Evolutionary conservation across 371 early-diverging fungal species (phyloP), one percentile per base, ranked within the genome.

Genomic region (Mycotypha africana): DNA sequence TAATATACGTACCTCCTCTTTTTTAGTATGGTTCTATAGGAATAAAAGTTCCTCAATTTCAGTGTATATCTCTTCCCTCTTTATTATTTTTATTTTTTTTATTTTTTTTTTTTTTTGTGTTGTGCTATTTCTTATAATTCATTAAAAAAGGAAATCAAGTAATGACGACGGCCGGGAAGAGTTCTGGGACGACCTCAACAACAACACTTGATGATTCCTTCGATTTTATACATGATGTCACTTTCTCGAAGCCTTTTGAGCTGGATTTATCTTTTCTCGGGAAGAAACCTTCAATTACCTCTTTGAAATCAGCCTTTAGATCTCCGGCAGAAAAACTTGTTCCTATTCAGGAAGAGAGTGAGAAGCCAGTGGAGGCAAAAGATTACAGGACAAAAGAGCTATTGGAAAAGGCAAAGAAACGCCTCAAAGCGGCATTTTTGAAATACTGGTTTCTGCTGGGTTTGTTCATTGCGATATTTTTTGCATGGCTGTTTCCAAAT

Each of bases 401-500:
- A 20, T 21, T 37, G 12, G 40, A 36, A 20, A 37, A 23, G 21
- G 34, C 16, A n/a, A 42, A 38, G 40, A 36, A 22, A 9, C 10
- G 32, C 0, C 10, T 42, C 1, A 38, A 38, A 30, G 37, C 43
- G 3, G 8, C 36, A 2, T 47, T 57, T 44, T 8, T 39, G 38
- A 58, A 58, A 38, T 58, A 58, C 34, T 58, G 58, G 58, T 58
- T 77, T 46, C 47, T 77, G 15, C 48, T 75, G 39, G 85, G 85
- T 15, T 63, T 85, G n/a, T 51, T 58, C 6, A 20, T 74, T n/a
- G 76, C 61, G 4, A 82, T 85, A 42, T 50, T 60, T 8, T 59
- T 85, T 11, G 83, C 83, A 1, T 67, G 71, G 30, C 48, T 51
- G 15, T 78, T 67, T 47, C 85, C 85, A 12, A 44, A 41, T 4